phyloP scores from a whole-genome alignment of 73 alveolate genomes.

The Uronychia setigera region DNA sequence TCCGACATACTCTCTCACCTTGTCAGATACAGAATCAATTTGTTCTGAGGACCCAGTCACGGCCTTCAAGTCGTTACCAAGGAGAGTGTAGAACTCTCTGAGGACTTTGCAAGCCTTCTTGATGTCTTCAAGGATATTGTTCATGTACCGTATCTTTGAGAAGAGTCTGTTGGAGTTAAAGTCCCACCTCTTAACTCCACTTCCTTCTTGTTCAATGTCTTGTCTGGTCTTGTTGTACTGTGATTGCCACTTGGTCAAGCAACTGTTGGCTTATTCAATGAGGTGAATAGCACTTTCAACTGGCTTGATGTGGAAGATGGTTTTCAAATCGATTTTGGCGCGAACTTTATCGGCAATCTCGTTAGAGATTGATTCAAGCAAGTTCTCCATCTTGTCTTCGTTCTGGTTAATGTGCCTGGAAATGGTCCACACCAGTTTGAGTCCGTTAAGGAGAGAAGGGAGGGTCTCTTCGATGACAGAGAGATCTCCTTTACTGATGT shows the following conservation, averaged over 20 bases:
- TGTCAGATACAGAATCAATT: conserved; percentile 90
- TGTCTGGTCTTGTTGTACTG: conserved; percentile 88
- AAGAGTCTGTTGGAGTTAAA: conserved; percentile 83
- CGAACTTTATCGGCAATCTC: conserved; percentile 97
- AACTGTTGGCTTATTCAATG: conserved; percentile 90
- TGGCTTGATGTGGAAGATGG: conserved; percentile 83
- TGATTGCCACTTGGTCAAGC: conserved; percentile 93
- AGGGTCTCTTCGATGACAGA: conserved; percentile 95
- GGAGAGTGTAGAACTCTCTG: conserved; percentile 87
- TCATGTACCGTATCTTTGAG: conserved; percentile 94
- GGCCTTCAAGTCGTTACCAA: conserved; percentile 95
- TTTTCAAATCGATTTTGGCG: conserved; percentile 86
- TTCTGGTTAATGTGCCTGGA: conserved; percentile 92
- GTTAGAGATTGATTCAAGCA: conserved; percentile 90
- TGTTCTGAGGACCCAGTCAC: conserved; percentile 95
- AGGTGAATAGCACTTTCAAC: conserved; percentile 83
- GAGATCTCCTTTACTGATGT: conserved; percentile 91
- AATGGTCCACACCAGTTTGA: conserved; percentile 97
- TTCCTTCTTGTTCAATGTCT: conserved; percentile 81
- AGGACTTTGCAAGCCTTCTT: conserved; percentile 83
- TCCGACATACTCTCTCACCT: conserved; percentile 87
- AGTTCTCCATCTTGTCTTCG: conserved; percentile 93
- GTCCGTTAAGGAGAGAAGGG: conserved; percentile 94
- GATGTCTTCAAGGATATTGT: conserved; percentile 80
- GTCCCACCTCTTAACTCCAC: conserved; percentile 94